phyloP scores from a whole-genome alignment of 1,284 basidiomycete genomes.

The Pyrrhoderma lamaoense region DNA sequence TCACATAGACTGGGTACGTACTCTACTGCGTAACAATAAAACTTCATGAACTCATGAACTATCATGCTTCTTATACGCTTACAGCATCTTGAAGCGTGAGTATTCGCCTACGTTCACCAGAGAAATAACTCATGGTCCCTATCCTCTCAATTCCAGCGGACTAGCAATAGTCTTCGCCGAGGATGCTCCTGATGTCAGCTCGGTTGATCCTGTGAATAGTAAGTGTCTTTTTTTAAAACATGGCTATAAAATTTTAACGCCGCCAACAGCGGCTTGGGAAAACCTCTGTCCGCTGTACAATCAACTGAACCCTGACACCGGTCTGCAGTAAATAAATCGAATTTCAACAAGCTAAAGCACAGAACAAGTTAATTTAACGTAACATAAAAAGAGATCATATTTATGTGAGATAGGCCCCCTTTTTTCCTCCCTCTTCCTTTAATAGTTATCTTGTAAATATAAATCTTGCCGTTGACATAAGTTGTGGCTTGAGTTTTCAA shows the following conservation, averaged over 20 bases:
- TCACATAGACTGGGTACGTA: slow-evolving; percentile 15
- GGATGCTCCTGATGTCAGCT: slow-evolving; percentile 6
- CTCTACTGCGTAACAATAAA: too few relatives aligned
- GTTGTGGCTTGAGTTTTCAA: too few relatives aligned
- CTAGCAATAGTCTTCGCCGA: slow-evolving; percentile 17
- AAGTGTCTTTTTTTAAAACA: not conserved
- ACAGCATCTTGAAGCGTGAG: slow-evolving; percentile 16
- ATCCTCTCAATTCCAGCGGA: slow-evolving; percentile 4
- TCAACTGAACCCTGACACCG: slow-evolving; percentile 10
- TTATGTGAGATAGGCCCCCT: not conserved
- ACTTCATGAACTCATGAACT: too few relatives aligned
- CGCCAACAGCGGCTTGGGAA: slow-evolving; percentile 7
- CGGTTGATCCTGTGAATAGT: slow-evolving; percentile 10
- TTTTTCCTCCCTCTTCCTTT: not conserved
- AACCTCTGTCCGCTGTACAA: slow-evolving; percentile 16
- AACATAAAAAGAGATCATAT: too few relatives aligned
- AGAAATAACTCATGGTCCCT: too few relatives aligned
- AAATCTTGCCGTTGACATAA: too few relatives aligned
- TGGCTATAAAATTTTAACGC: not conserved
- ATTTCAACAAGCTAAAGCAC: too few relatives aligned
- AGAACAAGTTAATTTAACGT: too few relatives aligned
- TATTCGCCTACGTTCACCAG: not conserved
- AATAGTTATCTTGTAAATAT: not conserved
- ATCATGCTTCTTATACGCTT: too few relatives aligned
- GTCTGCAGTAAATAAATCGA: not conserved